Conservation (phyloP, 192 early-diverging fungal genomes). For the Geranomyces michiganensis region DNA sequence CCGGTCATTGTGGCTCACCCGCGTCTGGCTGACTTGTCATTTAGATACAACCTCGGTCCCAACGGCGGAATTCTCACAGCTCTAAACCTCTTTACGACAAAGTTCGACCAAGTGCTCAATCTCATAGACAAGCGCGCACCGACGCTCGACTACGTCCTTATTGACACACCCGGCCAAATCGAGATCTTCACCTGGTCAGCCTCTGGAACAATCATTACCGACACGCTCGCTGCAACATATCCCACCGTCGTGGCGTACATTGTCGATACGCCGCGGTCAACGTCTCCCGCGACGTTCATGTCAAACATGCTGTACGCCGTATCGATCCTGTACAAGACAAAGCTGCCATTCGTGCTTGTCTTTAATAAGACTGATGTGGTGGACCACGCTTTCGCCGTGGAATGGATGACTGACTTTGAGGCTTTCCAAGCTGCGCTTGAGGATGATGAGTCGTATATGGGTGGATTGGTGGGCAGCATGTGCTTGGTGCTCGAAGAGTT, state of each 20-base stretch:
- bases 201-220: conserved; percentile 93
- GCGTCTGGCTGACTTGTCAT: neutral
- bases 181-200: conserved; percentile 99
- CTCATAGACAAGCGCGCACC: conserved; percentile 79
- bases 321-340: conserved; percentile 96
- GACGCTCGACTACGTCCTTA: conserved; percentile 73
- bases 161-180: conserved; percentile 98
- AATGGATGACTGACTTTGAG: conserved; percentile 98
- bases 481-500: conserved; percentile 97
- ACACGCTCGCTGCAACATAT: conserved; percentile 86
- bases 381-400: conserved; percentile 82
- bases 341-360: conserved; percentile 90
- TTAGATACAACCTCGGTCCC: conserved; percentile 89
- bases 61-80: conserved; percentile 97
- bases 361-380: conserved; percentile 98
- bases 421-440: conserved; percentile 84
- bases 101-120: conserved; percentile 95
- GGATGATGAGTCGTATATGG: conserved; percentile 89
- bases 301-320: conserved; percentile 99
- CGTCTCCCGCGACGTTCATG: conserved; percentile 94
- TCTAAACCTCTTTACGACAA: conserved; percentile 96
- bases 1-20: too few species aligned
- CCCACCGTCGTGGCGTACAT: conserved; percentile 92
- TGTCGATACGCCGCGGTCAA: conserved; percentile 94
- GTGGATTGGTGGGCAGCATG: conserved; percentile 91